These are phyloP conservation scores for Turnera subulata DNA, from an alignment of 345 rosid species.

Conservation along the genomic window DNA sequence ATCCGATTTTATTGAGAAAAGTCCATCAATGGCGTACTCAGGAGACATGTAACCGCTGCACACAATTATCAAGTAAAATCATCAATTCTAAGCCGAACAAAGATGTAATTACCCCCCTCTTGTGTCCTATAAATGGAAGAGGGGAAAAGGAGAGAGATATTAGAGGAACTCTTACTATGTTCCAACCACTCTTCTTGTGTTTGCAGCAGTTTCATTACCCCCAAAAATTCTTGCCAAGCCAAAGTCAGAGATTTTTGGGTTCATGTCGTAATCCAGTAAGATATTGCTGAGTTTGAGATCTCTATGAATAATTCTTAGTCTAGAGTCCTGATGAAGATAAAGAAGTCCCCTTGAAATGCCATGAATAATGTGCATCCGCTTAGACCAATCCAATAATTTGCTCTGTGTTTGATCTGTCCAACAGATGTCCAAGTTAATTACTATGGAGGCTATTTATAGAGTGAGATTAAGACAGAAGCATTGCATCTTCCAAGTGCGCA, in stretches of 20 bases:
- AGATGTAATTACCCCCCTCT: no score
- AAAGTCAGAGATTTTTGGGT: conserved; percentile 39
- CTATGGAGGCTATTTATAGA: neutral
- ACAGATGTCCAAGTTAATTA: neutral
- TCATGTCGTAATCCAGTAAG: conserved; percentile 32
- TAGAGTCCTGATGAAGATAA: conserved; percentile 42
- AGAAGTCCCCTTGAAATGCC: conserved; percentile 42
- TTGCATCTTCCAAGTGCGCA: no score
- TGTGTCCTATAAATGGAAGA: no score
- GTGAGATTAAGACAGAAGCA: neutral
- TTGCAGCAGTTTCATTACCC: conserved; percentile 26
- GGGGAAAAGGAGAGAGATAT: neutral
- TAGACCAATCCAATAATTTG: conserved; percentile 28
- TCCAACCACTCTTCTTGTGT: conserved; percentile 42
- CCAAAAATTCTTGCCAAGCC: conserved; percentile 37
- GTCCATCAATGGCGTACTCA: conserved; percentile 32
- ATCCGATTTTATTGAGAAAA: conserved; percentile 28
- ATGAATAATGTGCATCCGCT: conserved; percentile 25
- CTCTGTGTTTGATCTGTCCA: conserved; percentile 17
- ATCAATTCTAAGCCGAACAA: no score
- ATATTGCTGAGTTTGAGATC: conserved; percentile 36
- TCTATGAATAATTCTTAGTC: conserved; percentile 32
- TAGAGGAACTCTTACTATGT: conserved; percentile 35
- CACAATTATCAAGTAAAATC: neutral
- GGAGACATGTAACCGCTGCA: conserved; percentile 42